A percentile compares a stretch with the other conserved stretches of the same genome.
Evolutionary conservation across 2,329 filamentous ascomycete species (phyloP).

Genomic region (Chalara sp.): DNA sequence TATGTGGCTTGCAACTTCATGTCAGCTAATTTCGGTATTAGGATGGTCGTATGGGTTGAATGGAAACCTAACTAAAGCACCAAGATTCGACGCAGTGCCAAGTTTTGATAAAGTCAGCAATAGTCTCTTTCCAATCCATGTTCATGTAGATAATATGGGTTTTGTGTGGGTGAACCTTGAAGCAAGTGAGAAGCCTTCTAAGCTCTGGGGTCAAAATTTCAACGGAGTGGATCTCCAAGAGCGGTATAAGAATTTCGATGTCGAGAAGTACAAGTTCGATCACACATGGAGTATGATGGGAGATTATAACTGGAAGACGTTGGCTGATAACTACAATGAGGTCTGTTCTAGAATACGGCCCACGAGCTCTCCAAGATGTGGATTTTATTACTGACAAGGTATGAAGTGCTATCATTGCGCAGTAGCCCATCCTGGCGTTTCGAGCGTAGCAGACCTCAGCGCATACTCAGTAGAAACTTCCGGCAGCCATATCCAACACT

Average conservation of each 20-base stretch:
- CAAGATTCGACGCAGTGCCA: constrained; percentile 32
- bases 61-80: constrained; percentile 36
- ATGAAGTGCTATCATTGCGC: constrained; percentile 41
- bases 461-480: not conserved
- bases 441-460: not conserved
- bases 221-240: not conserved
- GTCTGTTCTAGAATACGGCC: constrained; percentile 28
- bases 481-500: not conserved
- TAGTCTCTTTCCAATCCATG: constrained; percentile 28
- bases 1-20: not conserved
- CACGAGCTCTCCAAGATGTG: no score
- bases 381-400: constrained; percentile 21
- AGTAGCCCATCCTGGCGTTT: constrained; percentile 34
- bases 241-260: constrained; percentile 15
- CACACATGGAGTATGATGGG: constrained; percentile 29
- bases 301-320: constrained; percentile 34
- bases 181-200: not conserved
- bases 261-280: constrained; percentile 24
- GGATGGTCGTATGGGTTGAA: constrained; percentile 36
- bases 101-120: constrained; percentile 34
- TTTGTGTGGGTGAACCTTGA: constrained; percentile 32
- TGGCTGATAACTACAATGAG: constrained; percentile 10
- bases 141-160: constrained; percentile 25
- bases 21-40: not conserved
- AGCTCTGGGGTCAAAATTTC: not conserved